Percentiles rank a stretch among this genome's conserved stretches.
phyloP scores from a whole-genome alignment of 2,329 filamentous ascomycete genomes.

The Nigrospora osmanthi region DNA sequence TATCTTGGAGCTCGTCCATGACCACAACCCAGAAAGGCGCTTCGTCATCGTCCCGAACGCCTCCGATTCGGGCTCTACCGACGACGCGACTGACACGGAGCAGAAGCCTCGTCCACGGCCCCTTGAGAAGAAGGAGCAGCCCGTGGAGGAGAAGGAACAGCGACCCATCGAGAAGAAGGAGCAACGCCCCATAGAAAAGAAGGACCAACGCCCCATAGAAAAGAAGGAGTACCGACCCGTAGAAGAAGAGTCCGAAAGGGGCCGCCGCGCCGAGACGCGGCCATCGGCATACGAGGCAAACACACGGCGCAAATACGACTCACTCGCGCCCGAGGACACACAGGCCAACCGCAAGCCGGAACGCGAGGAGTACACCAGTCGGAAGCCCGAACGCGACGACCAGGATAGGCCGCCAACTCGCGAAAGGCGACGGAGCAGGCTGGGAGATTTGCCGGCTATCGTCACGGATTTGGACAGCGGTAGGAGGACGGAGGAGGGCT shows the following conservation, averaged over 20 bases:
- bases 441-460: slow-evolving; percentile 20
- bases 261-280: neutral
- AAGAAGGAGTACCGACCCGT: neutral
- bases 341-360: neutral
- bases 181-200: slow-evolving; percentile 7
- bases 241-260: neutral
- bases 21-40: slow-evolving; percentile 54
- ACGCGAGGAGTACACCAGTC: slow-evolving; percentile 10
- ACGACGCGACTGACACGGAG: slow-evolving; percentile 11
- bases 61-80: slow-evolving; percentile 16
- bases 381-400: slow-evolving; percentile 7
- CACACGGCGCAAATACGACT: slow-evolving; percentile 30
- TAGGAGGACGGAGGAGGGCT: slow-evolving; percentile 6
- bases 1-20: slow-evolving; percentile 55
- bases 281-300: slow-evolving; percentile 29
- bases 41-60: slow-evolving; percentile 49
- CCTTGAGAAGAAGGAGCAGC: neutral
- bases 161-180: neutral
- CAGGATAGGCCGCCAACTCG: slow-evolving; percentile 6
- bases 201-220: slow-evolving; percentile 3
- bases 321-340: slow-evolving; percentile 16
- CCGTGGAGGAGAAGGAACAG: neutral
- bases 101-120: slow-evolving; percentile 9
- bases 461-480: slow-evolving; percentile 14
- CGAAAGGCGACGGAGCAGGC: slow-evolving; percentile 16